Base-by-base conservation (phyloP, 306 rosid species). In the Macrotyloma uniflorum region DNA sequence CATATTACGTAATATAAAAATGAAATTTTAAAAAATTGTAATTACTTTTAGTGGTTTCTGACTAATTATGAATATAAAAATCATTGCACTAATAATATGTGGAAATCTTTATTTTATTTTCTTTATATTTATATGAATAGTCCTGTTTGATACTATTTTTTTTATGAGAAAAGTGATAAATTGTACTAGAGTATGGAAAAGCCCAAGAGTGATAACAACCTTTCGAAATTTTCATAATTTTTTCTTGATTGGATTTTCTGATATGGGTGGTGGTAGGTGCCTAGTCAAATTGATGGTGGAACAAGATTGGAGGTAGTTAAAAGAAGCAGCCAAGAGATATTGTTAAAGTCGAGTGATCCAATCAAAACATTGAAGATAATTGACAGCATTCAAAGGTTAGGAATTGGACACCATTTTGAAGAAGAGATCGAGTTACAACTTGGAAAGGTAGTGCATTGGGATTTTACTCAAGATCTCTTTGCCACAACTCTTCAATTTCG, bases 401-500 rank as follows among this genome's bases (percentile, higher is more conserved):
- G 87, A 47, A 80, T 86, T 43, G 54, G 78, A 0, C 87, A 83
- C 53, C 85, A 80, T 55, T 51, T 83, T 5, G 61, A 83, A 47
- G 70, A 86, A 68, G 83, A 80, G 23, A 73, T 80, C 15, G 26
- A 68, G 8, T 0, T 13, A 2, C 74, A 53, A 20, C 83, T 80
- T 19, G 67, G 3, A 8, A 64, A 23, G 20, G 1, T 67, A 33
- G 4, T 4, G 23, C 43, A 64, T 45, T 80, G 77, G 81, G 76
- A 83, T 11, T 2, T 55, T 0, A 15, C 79, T 28, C 49, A 63
- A 13, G 79, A 83, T 23, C 83, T 86, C 47, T 83, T 38, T 68
- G 58, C 81, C 24, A 77, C 89, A 1, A 24, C 89, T 20, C 87
- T 86, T 73, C 79, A 67, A 19, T 86, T 86, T 19, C 83, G 87